Evolutionary conservation across 805 yeast genomes (phyloP).

Genomic region (Nakazawaea ishiwadae): DNA sequence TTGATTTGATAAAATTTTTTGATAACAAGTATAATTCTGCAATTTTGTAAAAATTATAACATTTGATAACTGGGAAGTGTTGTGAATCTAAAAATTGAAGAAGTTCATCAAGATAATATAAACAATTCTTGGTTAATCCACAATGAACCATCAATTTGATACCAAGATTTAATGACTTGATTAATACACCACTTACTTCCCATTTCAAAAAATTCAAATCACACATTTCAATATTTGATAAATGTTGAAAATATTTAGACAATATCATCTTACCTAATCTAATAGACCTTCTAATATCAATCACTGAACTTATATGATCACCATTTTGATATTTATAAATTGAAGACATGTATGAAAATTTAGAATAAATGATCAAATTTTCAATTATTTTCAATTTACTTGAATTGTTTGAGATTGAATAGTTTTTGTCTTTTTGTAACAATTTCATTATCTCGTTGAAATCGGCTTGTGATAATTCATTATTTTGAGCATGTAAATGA

Average conservation of each 20-base stretch:
- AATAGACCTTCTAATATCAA: slow-evolving; percentile 42
- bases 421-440: no score
- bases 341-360: slow-evolving; percentile 30
- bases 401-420: not conserved
- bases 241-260: slow-evolving; percentile 31
- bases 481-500: slow-evolving; percentile 14
- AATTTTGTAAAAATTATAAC: slow-evolving; percentile 16
- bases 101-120: slow-evolving; percentile 49
- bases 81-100: slow-evolving; percentile 29
- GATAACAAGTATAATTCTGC: slow-evolving; percentile 21
- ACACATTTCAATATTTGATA: slow-evolving; percentile 17
- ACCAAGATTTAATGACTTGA: slow-evolving; percentile 33
- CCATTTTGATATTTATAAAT: slow-evolving; percentile 17
- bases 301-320: slow-evolving; percentile 26
- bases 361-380: slow-evolving; percentile 26
- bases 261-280: slow-evolving; percentile 50
- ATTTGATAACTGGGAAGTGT: slow-evolving; percentile 23
- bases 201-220: slow-evolving; percentile 28
- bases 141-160: slow-evolving; percentile 36
- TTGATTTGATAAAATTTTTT: slow-evolving; percentile 14
- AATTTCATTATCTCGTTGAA: not conserved
- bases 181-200: slow-evolving; percentile 30
- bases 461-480: not conserved
- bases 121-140: slow-evolving; percentile 57
- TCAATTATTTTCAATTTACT: not conserved